A percentile compares a stretch with the other conserved stretches of the same genome.
Conservation (phyloP, 2,329 filamentous ascomycete genomes). For the Lasiodiplodia sp. region DNA sequence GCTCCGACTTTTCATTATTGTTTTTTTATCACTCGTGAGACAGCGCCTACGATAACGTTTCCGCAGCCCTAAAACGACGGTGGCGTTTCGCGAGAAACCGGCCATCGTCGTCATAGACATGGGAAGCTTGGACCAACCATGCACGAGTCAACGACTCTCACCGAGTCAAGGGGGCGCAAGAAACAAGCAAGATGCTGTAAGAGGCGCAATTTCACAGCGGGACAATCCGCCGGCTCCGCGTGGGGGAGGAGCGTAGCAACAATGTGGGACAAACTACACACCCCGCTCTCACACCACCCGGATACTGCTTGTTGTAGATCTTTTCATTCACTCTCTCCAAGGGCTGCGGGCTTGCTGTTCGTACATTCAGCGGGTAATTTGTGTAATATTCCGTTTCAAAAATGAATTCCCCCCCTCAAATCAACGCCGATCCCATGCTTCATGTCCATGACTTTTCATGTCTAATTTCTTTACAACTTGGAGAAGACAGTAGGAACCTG, state of each 20-base stretch:
- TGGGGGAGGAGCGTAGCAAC: not conserved
- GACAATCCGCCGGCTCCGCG: not conserved
- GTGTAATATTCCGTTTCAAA: conserved; percentile 2
- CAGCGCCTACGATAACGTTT: no score
- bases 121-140: no score
- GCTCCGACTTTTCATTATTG: no score
- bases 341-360: not conserved
- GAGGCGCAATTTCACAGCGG: not conserved
- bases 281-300: conserved; percentile 1
- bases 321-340: not conserved
- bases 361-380: not conserved
- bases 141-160: no score
- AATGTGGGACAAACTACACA: not conserved
- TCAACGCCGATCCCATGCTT: conserved; percentile 26
- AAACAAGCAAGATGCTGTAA: no score
- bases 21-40: no score
- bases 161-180: no score
- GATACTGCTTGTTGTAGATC: not conserved
- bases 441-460: conserved; percentile 1
- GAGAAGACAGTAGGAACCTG: conserved; percentile 75
- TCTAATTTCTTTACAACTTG: conserved; percentile 59
- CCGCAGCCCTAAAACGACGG: no score
- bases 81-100: no score
- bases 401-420: not conserved
- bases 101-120: no score